phyloP scores from a whole-genome alignment of 1,139 yeast species.

The Taiozyma sp. region DNA sequence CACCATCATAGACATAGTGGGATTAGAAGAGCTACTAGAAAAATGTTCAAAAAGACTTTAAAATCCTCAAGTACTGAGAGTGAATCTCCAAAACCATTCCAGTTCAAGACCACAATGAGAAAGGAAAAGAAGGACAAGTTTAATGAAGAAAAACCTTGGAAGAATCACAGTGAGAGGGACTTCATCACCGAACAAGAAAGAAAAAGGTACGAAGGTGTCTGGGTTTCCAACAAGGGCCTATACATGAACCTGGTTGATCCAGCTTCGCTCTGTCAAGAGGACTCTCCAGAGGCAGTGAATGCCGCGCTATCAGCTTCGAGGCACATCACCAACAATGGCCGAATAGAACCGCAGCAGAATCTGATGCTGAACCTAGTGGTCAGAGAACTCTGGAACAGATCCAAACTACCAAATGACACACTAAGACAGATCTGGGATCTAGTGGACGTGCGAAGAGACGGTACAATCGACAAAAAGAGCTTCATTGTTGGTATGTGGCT shows the following conservation, averaged over 20 bases:
- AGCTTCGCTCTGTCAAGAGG: conserved; percentile 32
- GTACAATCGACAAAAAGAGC: conserved; percentile 73
- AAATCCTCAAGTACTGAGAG: conserved; percentile 5
- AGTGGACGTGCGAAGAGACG: conserved; percentile 74
- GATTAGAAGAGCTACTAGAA: conserved; percentile 23
- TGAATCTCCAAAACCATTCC: conserved; percentile 28
- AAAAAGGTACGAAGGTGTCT: conserved; percentile 86
- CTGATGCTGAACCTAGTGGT: conserved; percentile 50
- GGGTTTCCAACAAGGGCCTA: conserved; percentile 82
- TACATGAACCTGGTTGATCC: conserved; percentile 42
- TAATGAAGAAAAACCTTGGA: conserved; percentile 95
- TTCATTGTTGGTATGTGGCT: conserved; percentile 95
- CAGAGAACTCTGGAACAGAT: conserved; percentile 73
- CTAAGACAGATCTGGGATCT: conserved; percentile 71
- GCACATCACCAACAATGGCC: conserved; percentile 23
- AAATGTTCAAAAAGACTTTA: conserved; percentile 21
- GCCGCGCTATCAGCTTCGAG: conserved; percentile 22
- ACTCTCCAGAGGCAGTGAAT: conserved; percentile 16
- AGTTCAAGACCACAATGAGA: conserved; percentile 65
- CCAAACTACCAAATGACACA: conserved; percentile 61
- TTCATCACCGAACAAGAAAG: conserved; percentile 67
- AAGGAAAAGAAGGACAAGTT: conserved; percentile 51
- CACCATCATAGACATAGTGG: conserved; percentile 10
- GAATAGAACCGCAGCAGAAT: conserved; percentile 36
- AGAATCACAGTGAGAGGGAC: conserved; percentile 65